A percentile compares a stretch with the other conserved stretches of the same genome.
phyloP scores from a whole-genome alignment of 352 stramenopile genomes.

The Pythium myriotylum region DNA sequence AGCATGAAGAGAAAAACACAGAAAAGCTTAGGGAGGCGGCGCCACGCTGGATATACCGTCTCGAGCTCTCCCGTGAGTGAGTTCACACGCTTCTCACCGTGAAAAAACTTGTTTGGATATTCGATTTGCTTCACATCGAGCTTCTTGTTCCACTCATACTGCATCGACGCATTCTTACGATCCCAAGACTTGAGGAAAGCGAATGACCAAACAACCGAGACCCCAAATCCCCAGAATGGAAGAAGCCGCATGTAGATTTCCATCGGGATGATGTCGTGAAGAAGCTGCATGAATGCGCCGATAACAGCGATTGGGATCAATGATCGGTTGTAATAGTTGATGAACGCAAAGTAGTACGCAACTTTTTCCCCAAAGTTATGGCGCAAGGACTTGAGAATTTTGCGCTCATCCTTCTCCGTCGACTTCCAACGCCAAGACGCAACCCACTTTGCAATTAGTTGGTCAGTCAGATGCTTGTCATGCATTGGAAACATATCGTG shows the following conservation, averaged over 20 bases:
- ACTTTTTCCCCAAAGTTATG: constrained; percentile 89
- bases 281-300: constrained; percentile 58
- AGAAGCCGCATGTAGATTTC: constrained; percentile 79
- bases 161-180: constrained; percentile 74
- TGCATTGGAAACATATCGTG: constrained; percentile 87
- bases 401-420: constrained; percentile 50
- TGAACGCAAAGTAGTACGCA: constrained; percentile 87
- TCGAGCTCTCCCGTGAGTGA: constrained; percentile 73
- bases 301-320: constrained; percentile 74
- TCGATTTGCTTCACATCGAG: constrained; percentile 84
- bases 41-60: constrained; percentile 68
- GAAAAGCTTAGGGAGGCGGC: constrained; percentile 73
- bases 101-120: constrained; percentile 82
- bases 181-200: constrained; percentile 85
- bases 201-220: constrained; percentile 84
- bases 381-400: constrained; percentile 63
- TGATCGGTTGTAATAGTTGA: constrained; percentile 82
- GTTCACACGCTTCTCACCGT: constrained; percentile 69
- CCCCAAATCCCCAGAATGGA: constrained; percentile 79
- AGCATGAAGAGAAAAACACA: constrained; percentile 84
- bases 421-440: constrained; percentile 49
- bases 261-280: constrained; percentile 56
- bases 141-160: constrained; percentile 84
- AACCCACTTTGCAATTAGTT: constrained; percentile 72
- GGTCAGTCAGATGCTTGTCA: constrained; percentile 66